phyloP scores from a whole-genome alignment of 2,329 filamentous ascomycete species.

The Dactylellina haptotyla region DNA sequence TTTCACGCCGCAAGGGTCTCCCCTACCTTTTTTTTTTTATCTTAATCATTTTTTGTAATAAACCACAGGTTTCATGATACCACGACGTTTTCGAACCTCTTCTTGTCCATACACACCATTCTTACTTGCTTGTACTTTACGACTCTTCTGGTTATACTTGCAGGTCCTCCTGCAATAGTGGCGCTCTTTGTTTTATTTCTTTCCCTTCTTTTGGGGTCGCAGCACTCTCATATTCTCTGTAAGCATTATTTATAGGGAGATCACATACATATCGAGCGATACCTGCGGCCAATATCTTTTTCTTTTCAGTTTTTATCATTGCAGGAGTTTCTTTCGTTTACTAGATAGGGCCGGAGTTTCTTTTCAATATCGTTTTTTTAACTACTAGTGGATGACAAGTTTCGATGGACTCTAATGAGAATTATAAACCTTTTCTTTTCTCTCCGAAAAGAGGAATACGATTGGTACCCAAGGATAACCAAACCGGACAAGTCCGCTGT shows the following conservation, averaged over 20 bases:
- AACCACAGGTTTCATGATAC: constrained; percentile 38
- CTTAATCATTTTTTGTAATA: constrained; percentile 38
- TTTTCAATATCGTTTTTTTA: constrained; percentile 11
- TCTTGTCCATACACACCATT: constrained; percentile 38
- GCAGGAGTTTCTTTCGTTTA: constrained; percentile 43
- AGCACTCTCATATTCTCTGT: constrained; percentile 18
- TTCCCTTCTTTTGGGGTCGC: neutral
- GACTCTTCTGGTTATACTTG: neutral
- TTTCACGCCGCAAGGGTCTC: constrained; percentile 17
- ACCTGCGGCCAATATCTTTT: neutral
- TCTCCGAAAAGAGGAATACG: too few relatives aligned
- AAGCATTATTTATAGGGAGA: neutral
- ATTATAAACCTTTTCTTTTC: constrained; percentile 19
- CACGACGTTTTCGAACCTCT: constrained; percentile 36
- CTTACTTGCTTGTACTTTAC: constrained; percentile 28
- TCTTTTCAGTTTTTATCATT: constrained; percentile 20
- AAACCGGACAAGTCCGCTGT: too few relatives aligned
- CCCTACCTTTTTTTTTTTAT: constrained; percentile 4
- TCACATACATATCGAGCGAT: neutral
- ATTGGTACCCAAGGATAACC: too few relatives aligned
- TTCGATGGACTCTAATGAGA: constrained; percentile 2
- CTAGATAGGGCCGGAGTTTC: constrained; percentile 46
- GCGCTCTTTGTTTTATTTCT: constrained; percentile 2
- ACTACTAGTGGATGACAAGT: neutral
- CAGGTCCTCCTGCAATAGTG: neutral